These are phyloP conservation scores for Athelia sp. DNA, from an alignment of 1,284 basidiomycete genomes.

Conservation along the genomic window DNA sequence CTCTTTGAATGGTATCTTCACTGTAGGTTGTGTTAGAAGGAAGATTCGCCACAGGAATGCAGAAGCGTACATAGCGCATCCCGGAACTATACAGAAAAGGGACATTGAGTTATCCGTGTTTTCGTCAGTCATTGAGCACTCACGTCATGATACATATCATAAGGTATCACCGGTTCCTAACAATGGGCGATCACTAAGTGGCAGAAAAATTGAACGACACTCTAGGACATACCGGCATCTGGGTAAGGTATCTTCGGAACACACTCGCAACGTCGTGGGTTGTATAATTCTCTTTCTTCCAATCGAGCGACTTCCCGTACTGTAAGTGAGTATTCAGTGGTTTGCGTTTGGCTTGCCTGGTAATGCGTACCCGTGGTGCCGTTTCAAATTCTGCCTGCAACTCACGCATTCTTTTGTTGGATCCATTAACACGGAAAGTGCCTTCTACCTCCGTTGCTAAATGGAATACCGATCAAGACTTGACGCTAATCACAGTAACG, in stretches of 20 bases:
- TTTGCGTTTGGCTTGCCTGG: not conserved
- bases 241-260: slow-evolving; percentile 91
- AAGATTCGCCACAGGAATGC: not conserved
- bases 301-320: slow-evolving; percentile 93
- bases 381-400: slow-evolving; percentile 88
- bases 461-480: slow-evolving; percentile 9
- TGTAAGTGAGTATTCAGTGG: slow-evolving; percentile 26
- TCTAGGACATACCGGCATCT: slow-evolving; percentile 80
- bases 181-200: slow-evolving; percentile 8
- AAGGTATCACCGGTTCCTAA: slow-evolving; percentile 88
- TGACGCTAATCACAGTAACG: slow-evolving; percentile 3
- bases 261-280: slow-evolving; percentile 97
- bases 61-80: slow-evolving; percentile 59
- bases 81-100: slow-evolving; percentile 58
- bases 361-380: slow-evolving; percentile 71
- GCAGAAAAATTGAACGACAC: slow-evolving; percentile 16
- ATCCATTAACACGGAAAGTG: slow-evolving; percentile 92
- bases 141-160: slow-evolving; percentile 83
- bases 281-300: slow-evolving; percentile 81
- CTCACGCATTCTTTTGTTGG: slow-evolving; percentile 92
- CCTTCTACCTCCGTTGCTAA: slow-evolving; percentile 92
- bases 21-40: slow-evolving; percentile 26
- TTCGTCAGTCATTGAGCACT: slow-evolving; percentile 26
- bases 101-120: slow-evolving; percentile 13
- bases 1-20: slow-evolving; percentile 59